Base-by-base conservation (phyloP, 2,329 filamentous ascomycete species). In the Epichloe aotearoae region DNA sequence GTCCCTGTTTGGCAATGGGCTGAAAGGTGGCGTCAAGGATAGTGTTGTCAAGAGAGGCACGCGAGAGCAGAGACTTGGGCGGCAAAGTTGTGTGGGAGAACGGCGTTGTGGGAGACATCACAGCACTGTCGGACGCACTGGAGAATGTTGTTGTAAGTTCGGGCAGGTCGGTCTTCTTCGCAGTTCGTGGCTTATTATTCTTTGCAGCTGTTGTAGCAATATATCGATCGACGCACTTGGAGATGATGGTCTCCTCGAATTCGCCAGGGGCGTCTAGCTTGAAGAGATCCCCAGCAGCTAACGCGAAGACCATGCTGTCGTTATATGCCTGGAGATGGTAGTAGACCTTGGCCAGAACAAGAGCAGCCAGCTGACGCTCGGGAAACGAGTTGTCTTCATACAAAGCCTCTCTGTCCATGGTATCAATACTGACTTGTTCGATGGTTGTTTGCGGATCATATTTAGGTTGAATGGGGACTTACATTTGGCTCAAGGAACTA, bases 251-350 rank as follows among this genome's bases (percentile, higher is more conserved):
- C 73, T 98, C 90, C 69, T 98, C 93, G 64, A 95, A 98, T 73
- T 98, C 93, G 69, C 88, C 86, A 49, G 87, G 84, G 50, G 84
- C 79, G 62, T 96, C 87, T 57, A 97, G 80, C 72, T 94, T 88
- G 76, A 98, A 96, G 47, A 95, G 82, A 65, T 96, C 88, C 54
- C 93, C 93, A 23, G 93, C 90, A 53, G 89, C 90, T 44, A 98
- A 80, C 56, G 93, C 93, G 69, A 98, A 97, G 49, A 88, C 86
- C 91, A 98, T 97, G 70, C 91, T 96, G 73, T 98, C 93, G 66
- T 96, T 93, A 74, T 98, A 98, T 67, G 93, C 93, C 71, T 96
- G 89, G 49, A 98, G 82, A 66, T 98, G 93, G 66, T 97, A 98
- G 74, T 97, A 98, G 59, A 97, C 89, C 77, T 98, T 98, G 60